Conservation (phyloP, 1,284 basidiomycete genomes). For the Ceratobasidium sp. region DNA sequence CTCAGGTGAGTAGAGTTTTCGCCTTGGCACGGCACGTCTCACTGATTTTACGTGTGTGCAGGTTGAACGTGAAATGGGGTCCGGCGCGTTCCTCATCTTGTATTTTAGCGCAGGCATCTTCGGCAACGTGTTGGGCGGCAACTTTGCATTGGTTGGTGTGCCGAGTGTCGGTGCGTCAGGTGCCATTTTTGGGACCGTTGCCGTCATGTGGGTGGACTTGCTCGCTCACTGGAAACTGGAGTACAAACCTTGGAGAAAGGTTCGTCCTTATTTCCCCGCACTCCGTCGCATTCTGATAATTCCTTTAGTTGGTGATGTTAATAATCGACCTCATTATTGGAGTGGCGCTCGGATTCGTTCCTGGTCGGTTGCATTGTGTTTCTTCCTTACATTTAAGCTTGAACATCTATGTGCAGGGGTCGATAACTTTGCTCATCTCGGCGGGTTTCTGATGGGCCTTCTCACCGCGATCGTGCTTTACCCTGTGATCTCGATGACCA, state of each 20-base stretch:
- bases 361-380: conserved; percentile 57
- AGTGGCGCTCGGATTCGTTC: conserved; percentile 87
- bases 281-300: conserved; percentile 38
- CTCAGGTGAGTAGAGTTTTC: conserved; percentile 68
- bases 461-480: conserved; percentile 78
- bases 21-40: conserved; percentile 11
- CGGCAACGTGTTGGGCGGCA: conserved; percentile 90
- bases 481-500: conserved; percentile 87
- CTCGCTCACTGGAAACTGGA: conserved; percentile 94
- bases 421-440: conserved; percentile 85
- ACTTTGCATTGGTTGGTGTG: conserved; percentile 89
- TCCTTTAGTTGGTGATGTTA: conserved; percentile 79
- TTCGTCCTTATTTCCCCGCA: neutral
- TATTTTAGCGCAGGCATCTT: conserved; percentile 94
- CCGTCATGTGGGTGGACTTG: conserved; percentile 85
- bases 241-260: conserved; percentile 79
- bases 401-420: conserved; percentile 59
- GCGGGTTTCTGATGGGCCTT: conserved; percentile 87
- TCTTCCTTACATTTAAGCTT: conserved; percentile 28
- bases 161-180: conserved; percentile 95
- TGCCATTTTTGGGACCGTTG: conserved; percentile 93
- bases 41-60: conserved; percentile 54
- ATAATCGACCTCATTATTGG: conserved; percentile 87
- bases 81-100: conserved; percentile 81
- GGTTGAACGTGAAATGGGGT: conserved; percentile 90